These are phyloP conservation scores for Daldinia sp. DNA, from an alignment of 2,329 filamentous ascomycete species.

Conservation along the genomic window DNA sequence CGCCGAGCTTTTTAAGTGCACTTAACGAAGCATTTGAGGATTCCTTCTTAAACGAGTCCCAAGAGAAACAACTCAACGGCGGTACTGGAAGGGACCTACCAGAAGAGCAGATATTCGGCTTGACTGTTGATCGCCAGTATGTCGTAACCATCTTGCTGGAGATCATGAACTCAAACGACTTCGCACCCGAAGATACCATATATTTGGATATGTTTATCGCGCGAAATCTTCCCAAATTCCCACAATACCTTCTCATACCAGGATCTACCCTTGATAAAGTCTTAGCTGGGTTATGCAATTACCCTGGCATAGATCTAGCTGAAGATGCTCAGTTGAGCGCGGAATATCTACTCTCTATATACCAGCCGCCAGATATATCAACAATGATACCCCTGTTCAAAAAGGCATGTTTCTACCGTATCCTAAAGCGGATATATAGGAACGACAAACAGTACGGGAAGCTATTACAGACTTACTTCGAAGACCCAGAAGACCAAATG, in stretches of 20 bases:
- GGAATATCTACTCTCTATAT: constrained; percentile 92
- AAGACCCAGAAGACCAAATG: constrained; percentile 79
- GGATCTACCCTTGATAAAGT: constrained; percentile 85
- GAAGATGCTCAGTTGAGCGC: constrained; percentile 97
- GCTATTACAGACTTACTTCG: constrained; percentile 82
- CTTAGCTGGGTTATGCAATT: constrained; percentile 82
- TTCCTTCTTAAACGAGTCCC: constrained; percentile 84
- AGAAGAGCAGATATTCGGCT: constrained; percentile 72
- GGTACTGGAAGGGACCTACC: constrained; percentile 60
- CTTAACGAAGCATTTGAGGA: constrained; percentile 98
- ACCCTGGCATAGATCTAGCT: constrained; percentile 79
- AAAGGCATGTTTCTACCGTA: constrained; percentile 85
- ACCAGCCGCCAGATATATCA: constrained; percentile 85
- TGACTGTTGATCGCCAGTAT: constrained; percentile 88
- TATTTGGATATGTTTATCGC: constrained; percentile 99
- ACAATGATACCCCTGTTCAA: constrained; percentile 79
- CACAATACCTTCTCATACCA: constrained; percentile 90
- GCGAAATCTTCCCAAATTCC: constrained; percentile 93
- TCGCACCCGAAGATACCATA: constrained; percentile 82
- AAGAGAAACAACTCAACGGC: constrained; percentile 67
- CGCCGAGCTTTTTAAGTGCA: constrained; percentile 91
- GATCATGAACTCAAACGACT: constrained; percentile 82
- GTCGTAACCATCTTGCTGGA: constrained; percentile 90
- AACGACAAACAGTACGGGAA: constrained; percentile 80
- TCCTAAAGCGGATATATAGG: constrained; percentile 88